Evolutionary conservation across 768 basidiomycete species (phyloP), one percentile per base, ranked within the genome.

Genomic region (Tulasnella sp.): DNA sequence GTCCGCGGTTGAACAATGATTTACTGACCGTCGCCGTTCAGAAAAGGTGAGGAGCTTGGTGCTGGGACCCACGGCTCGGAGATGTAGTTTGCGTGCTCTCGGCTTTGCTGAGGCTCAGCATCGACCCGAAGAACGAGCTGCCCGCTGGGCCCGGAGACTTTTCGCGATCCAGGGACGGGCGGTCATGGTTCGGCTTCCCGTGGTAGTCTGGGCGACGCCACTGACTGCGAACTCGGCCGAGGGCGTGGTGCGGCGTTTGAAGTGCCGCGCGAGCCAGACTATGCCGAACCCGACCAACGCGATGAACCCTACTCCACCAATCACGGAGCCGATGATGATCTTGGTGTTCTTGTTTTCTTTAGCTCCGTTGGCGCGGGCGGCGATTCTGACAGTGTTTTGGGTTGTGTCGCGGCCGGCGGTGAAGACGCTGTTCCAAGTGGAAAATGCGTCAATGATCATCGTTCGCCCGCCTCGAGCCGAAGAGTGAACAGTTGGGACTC

Each of bases 271-370:
- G 75, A 60, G 81, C 18, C 69, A 54, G 37, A 64, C 31, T 16
- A 75, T 18, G 20, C 54, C 46, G 75, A 48, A 28, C 3, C 34
- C 81, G 4, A 82, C 7, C 3, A 76, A 8, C 1, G 60, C 44
- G 28, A 82, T 75, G 54, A 72, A 72, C 28, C 46, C 80, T 2
- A 81, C 34, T 50, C 81, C 81, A 50, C 81, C 81, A 9, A 82
- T 37, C 37, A 82, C 81, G 37, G 64, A 50, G 8, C 81, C 81
- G 41, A 77, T 75, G 34, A 82, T 81, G n/a, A 74, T n/a, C n/a
- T 76, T 64, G 42, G 48, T 76, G 50, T 76, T 76, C 16, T 24
- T 14, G 22, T 54, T 74, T 28, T 46, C 64, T 20, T 54, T 60
- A 6, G 42, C 58, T 22, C 11, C 22, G 0, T 31, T 28, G 34